A percentile compares a stretch with the other conserved stretches of the same genome.
Conservation (phyloP, 371 early-diverging fungal species). For the Funneliformis caledonium region DNA sequence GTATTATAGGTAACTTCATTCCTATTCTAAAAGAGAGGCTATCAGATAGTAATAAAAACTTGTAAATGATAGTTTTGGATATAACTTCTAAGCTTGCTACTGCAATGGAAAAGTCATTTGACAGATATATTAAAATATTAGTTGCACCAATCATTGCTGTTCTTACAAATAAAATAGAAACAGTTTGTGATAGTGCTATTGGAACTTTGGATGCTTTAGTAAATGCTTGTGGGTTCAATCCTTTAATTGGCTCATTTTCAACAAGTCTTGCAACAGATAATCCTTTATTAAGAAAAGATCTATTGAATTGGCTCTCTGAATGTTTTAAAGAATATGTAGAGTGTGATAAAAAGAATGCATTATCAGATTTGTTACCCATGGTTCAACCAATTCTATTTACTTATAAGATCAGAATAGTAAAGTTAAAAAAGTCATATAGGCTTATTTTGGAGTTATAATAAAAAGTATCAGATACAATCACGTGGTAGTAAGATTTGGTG, state of each 20-base stretch:
- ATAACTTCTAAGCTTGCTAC: slow-evolving; percentile 72
- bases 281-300: slow-evolving; percentile 84
- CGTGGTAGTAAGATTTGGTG: slow-evolving; percentile 62
- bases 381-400: slow-evolving; percentile 75
- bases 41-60: slow-evolving; percentile 89
- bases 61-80: slow-evolving; percentile 75
- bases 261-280: slow-evolving; percentile 74
- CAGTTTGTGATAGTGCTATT: slow-evolving; percentile 80
- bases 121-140: slow-evolving; percentile 63
- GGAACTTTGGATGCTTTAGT: slow-evolving; percentile 73
- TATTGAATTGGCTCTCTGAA: slow-evolving; percentile 77
- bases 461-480: slow-evolving; percentile 64
- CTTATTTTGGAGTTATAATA: slow-evolving; percentile 64
- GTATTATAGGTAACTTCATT: slow-evolving; percentile 68
- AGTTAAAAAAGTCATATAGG: slow-evolving; percentile 85
- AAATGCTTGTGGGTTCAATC: slow-evolving; percentile 68
- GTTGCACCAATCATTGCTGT: slow-evolving; percentile 65
- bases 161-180: slow-evolving; percentile 87
- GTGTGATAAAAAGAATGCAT: slow-evolving; percentile 30
- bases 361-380: slow-evolving; percentile 67
- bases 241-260: slow-evolving; percentile 68
- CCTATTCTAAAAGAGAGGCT: slow-evolving; percentile 81
- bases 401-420: slow-evolving; percentile 88
- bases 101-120: slow-evolving; percentile 88
- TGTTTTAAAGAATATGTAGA: slow-evolving; percentile 51